Conservation (phyloP, 2,329 filamentous ascomycete genomes). For the Apiospora arundinis region DNA sequence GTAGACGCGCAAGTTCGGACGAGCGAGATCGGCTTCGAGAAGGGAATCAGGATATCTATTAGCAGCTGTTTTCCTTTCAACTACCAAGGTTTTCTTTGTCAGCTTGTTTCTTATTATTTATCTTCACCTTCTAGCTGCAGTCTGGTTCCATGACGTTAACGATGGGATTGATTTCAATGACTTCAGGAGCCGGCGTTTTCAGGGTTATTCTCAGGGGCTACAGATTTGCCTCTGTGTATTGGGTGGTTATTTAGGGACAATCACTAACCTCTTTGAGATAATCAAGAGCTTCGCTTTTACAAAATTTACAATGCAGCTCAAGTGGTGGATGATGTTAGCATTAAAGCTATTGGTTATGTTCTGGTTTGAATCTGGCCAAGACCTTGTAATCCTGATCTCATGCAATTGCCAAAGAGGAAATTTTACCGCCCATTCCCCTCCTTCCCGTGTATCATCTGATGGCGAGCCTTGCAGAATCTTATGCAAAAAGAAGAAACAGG, state of each 20-base stretch:
- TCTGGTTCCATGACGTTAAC: background rate
- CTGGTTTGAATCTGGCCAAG: background rate
- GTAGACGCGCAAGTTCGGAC: too few relatives aligned
- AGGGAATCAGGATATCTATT: too few relatives aligned
- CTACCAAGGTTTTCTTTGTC: too few relatives aligned
- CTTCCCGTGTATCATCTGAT: background rate
- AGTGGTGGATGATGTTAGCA: constrained; percentile 4
- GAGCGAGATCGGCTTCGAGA: too few relatives aligned
- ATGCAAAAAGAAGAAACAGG: constrained; percentile 15
- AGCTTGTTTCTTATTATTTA: too few relatives aligned
- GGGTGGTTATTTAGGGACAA: background rate
- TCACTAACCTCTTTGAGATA: too few relatives aligned
- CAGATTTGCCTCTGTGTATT: background rate
- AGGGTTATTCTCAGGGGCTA: background rate
- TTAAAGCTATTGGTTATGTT: constrained; percentile 14
- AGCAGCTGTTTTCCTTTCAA: too few relatives aligned
- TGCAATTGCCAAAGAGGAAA: background rate
- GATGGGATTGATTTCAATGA: background rate
- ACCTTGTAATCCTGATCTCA: constrained; percentile 8
- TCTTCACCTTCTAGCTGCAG: background rate
- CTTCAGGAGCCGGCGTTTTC: background rate
- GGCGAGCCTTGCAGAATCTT: constrained; percentile 7
- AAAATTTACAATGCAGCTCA: background rate
- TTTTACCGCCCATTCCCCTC: background rate
- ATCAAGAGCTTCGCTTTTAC: background rate